These are phyloP conservation scores for Lachancea quebecensis DNA, from an alignment of 805 yeast genomes.

Conservation along the genomic window DNA sequence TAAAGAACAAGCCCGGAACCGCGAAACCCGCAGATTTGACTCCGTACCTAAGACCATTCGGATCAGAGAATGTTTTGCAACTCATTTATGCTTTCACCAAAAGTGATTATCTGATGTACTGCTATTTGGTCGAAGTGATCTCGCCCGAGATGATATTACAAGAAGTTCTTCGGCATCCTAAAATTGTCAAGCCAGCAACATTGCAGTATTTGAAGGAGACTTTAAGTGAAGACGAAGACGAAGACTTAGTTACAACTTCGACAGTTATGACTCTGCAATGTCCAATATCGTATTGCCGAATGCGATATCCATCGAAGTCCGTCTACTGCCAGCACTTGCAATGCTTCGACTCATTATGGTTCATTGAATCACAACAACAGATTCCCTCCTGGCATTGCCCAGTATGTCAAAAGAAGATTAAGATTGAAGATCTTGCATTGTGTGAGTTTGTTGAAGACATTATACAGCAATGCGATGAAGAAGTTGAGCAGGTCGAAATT, in stretches of 20 bases:
- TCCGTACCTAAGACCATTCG: conserved; percentile 31
- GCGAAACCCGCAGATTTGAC: conserved; percentile 80
- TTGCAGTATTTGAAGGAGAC: conserved; percentile 38
- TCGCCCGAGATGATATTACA: conserved; percentile 38
- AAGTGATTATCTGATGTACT: conserved; percentile 42
- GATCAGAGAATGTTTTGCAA: conserved; percentile 38
- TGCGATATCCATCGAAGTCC: conserved; percentile 68
- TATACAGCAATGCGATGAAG: conserved; percentile 43
- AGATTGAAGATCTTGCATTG: conserved; percentile 53
- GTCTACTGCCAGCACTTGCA: conserved; percentile 70
- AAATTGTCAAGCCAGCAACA: conserved; percentile 47
- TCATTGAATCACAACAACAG: conserved; percentile 66
- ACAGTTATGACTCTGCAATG: conserved; percentile 65
- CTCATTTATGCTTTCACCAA: conserved; percentile 54
- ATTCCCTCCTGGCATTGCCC: conserved; percentile 89
- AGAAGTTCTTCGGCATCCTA: conserved; percentile 40
- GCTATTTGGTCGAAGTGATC: conserved; percentile 50
- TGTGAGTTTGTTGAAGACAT: conserved; percentile 71
- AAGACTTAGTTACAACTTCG: conserved; percentile 61
- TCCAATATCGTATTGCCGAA: conserved; percentile 67
- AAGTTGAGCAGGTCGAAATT: conserved; percentile 60
- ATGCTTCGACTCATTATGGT: conserved; percentile 80
- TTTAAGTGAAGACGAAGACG: conserved; percentile 49
- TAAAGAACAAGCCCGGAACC: conserved; percentile 71
- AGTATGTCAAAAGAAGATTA: conserved; percentile 52